Conservation (phyloP, 1,284 basidiomycete species). For the Apiotrichum veenhuisii region DNA sequence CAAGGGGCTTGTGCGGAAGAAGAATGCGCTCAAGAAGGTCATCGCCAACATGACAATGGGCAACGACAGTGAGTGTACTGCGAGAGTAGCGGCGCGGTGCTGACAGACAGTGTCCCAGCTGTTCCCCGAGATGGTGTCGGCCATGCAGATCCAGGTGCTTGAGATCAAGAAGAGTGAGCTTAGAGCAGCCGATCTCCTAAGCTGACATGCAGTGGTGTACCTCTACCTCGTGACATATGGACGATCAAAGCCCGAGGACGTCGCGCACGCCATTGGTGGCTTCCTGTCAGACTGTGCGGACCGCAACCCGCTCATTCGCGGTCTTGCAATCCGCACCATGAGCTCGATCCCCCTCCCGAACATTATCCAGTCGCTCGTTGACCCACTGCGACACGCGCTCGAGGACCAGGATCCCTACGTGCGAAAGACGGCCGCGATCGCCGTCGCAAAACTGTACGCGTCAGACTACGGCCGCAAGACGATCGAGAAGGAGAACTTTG, state of each 20-base stretch:
- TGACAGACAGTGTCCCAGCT: slow-evolving; percentile 77
- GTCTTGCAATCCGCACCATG: slow-evolving; percentile 96
- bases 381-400: slow-evolving; percentile 88
- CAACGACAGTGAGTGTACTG: slow-evolving; percentile 80
- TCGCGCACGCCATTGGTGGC: slow-evolving; percentile 94
- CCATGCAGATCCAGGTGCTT: slow-evolving; percentile 70
- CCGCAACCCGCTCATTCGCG: slow-evolving; percentile 91
- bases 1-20: slow-evolving; percentile 86
- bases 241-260: slow-evolving; percentile 89
- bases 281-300: slow-evolving; percentile 93
- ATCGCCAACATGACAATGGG: slow-evolving; percentile 96
- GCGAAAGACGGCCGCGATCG: slow-evolving; percentile 91
- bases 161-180: slow-evolving; percentile 97
- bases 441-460: slow-evolving; percentile 92
- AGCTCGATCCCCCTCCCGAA: slow-evolving; percentile 92
- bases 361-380: slow-evolving; percentile 93
- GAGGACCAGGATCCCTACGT: slow-evolving; percentile 96
- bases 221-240: slow-evolving; percentile 98
- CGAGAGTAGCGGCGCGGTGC: slow-evolving; percentile 9
- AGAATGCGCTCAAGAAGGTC: slow-evolving; percentile 90
- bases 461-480: slow-evolving; percentile 75
- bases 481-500: slow-evolving; percentile 88
- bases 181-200: rapidly evolving
- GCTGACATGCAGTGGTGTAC: slow-evolving; percentile 71
- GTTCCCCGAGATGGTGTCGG: slow-evolving; percentile 96